phyloP scores from a whole-genome alignment of 1,284 basidiomycete genomes.

The Trametes polyzona region DNA sequence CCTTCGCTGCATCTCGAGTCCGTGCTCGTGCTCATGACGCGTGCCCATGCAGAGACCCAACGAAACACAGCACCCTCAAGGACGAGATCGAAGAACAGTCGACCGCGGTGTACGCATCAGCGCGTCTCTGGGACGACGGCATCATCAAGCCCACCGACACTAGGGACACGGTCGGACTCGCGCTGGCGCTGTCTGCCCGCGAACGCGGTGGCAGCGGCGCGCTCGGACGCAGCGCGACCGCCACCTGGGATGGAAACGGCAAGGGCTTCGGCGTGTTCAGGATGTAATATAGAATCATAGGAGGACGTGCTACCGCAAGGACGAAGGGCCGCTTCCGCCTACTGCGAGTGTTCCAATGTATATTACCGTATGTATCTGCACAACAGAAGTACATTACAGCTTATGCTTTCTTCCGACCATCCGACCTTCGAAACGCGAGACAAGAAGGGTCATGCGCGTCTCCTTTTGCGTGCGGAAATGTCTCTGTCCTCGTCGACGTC shows the following conservation, averaged over 20 bases:
- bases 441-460: constrained; percentile 25
- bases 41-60: constrained; percentile 74
- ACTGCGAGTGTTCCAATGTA: constrained; percentile 3
- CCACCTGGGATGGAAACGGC: constrained; percentile 74
- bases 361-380: constrained; percentile 5
- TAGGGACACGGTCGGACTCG: constrained; percentile 84
- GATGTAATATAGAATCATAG: constrained; percentile 59
- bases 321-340: no score
- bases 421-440: not conserved
- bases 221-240: constrained; percentile 33
- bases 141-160: constrained; percentile 94
- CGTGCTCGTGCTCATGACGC: no score
- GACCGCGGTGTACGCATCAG: constrained; percentile 84
- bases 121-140: constrained; percentile 94
- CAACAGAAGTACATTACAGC: not conserved
- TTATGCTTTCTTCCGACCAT: not conserved
- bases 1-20: no score
- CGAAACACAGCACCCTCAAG: constrained; percentile 74
- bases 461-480: constrained; percentile 28
- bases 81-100: constrained; percentile 88
- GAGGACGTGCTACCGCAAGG: no score
- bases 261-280: constrained; percentile 89
- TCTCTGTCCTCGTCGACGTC: constrained; percentile 34
- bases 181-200: constrained; percentile 74
- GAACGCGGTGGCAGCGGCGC: constrained; percentile 34